A percentile compares a stretch with the other conserved stretches of the same genome.
Evolutionary conservation across 2,329 filamentous ascomycete species (phyloP).

Genomic region (Colletotrichum sp.): DNA sequence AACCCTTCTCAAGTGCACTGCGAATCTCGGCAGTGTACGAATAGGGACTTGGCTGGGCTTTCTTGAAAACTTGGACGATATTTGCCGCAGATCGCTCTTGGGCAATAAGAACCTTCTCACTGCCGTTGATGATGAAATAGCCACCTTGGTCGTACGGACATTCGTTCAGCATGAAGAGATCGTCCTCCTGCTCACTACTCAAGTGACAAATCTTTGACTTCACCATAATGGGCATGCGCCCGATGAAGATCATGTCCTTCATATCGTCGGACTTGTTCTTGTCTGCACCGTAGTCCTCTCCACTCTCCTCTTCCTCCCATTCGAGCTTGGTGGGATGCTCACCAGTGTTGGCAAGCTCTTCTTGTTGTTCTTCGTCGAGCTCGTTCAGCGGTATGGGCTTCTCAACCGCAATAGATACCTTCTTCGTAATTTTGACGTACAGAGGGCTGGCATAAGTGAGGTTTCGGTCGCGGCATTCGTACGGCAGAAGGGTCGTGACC

Average conservation of each 20-base stretch:
- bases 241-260: constrained; percentile 83
- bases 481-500: constrained; percentile 84
- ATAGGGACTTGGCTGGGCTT: constrained; percentile 88
- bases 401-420: constrained; percentile 83
- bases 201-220: constrained; percentile 96
- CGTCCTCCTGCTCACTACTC: constrained; percentile 81
- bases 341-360: constrained; percentile 58
- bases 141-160: constrained; percentile 98
- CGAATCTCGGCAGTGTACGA: constrained; percentile 95
- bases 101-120: constrained; percentile 97
- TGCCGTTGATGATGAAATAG: constrained; percentile 99
- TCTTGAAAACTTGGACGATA: constrained; percentile 99
- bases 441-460: constrained; percentile 93
- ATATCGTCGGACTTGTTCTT: constrained; percentile 59
- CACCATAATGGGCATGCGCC: constrained; percentile 96
- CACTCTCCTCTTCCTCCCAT: constrained; percentile 65
- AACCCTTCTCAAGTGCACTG: constrained; percentile 95
- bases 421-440: constrained; percentile 87
- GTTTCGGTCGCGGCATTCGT: constrained; percentile 95
- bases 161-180: constrained; percentile 90
- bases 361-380: constrained; percentile 69
- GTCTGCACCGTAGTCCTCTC: constrained; percentile 55
- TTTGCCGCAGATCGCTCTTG: constrained; percentile 98
- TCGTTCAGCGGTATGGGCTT: constrained; percentile 69
- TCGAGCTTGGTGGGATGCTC: constrained; percentile 62